These are phyloP conservation scores for Krasilnikovozyma curviuscula DNA, from an alignment of 768 basidiomycete genomes.

Conservation along the genomic window DNA sequence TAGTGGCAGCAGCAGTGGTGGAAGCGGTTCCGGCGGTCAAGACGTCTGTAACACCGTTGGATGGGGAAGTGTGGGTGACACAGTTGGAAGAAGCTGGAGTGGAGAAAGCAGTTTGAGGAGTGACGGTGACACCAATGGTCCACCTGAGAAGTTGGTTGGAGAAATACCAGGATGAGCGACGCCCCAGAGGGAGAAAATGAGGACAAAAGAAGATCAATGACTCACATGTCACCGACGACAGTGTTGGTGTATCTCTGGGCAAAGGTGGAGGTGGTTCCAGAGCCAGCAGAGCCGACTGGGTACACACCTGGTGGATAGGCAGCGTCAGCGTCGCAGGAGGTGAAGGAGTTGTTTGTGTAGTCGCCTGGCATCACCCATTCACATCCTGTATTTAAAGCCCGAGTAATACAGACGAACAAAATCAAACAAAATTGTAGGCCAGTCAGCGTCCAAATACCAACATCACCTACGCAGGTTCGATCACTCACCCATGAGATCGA, in stretches of 20 bases:
- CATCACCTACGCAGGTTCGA: conserved; percentile 8
- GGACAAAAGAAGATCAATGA: background rate
- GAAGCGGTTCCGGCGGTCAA: background rate
- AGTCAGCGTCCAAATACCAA: too few relatives aligned
- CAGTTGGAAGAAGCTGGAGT: conserved; percentile 18
- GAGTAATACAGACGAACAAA: too few relatives aligned
- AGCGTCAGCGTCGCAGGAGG: conserved; percentile 31
- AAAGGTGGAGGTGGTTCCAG: conserved; percentile 25
- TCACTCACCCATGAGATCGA: conserved; percentile 26
- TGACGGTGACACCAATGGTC: conserved; percentile 33
- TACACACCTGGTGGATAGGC: conserved; percentile 16
- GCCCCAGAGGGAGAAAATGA: background rate
- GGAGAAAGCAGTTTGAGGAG: conserved; percentile 37
- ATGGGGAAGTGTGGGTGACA: conserved; percentile 12
- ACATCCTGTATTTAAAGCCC: too few relatives aligned
- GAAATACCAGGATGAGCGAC: too few relatives aligned
- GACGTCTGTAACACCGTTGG: conserved; percentile 4
- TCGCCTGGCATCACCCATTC: conserved; percentile 27
- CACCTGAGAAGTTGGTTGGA: too few relatives aligned
- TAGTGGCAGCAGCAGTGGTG: background rate
- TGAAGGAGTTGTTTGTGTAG: conserved; percentile 31
- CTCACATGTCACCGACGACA: background rate
- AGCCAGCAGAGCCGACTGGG: conserved; percentile 35
- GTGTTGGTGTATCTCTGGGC: conserved; percentile 28
- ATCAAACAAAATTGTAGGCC: too few relatives aligned